Evolutionary conservation across 169 alveolate species (phyloP).

Genomic region (Plasmodium knowlesi): DNA sequence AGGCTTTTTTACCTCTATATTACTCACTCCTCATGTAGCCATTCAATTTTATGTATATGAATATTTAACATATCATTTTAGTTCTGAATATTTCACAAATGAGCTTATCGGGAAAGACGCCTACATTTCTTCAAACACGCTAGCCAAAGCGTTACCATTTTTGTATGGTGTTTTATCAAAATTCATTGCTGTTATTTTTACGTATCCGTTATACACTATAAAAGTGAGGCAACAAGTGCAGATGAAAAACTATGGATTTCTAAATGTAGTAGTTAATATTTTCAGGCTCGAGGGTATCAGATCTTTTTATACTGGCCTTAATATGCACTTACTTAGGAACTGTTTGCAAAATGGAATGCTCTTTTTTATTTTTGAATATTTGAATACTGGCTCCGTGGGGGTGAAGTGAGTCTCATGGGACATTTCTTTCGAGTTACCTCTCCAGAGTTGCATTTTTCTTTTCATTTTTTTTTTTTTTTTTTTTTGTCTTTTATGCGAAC

Average conservation of each 20-base stretch:
- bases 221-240: conserved; percentile 76
- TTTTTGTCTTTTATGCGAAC: background rate
- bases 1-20: conserved; percentile 58
- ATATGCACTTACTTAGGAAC: conserved; percentile 59
- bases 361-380: conserved; percentile 70
- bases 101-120: background rate
- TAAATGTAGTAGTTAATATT: conserved; percentile 45
- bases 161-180: conserved; percentile 63
- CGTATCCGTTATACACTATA: conserved; percentile 69
- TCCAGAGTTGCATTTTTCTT: background rate
- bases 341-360: conserved; percentile 73
- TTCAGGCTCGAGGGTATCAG: conserved; percentile 50
- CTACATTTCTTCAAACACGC: conserved; percentile 17
- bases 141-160: conserved; percentile 51
- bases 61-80: conserved; percentile 46
- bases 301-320: conserved; percentile 67
- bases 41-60: conserved; percentile 66
- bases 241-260: conserved; percentile 52
- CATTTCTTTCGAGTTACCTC: background rate
- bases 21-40: conserved; percentile 70
- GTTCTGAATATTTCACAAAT: conserved; percentile 11
- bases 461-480: conserved; percentile 12
- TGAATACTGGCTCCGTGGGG: conserved; percentile 19
- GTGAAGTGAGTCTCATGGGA: background rate
- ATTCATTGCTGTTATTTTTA: conserved; percentile 51